Evolutionary conservation across 352 stramenopile genomes (phyloP), one percentile per base, ranked within the genome.

Genomic region (Paralagenidium karlingii): DNA sequence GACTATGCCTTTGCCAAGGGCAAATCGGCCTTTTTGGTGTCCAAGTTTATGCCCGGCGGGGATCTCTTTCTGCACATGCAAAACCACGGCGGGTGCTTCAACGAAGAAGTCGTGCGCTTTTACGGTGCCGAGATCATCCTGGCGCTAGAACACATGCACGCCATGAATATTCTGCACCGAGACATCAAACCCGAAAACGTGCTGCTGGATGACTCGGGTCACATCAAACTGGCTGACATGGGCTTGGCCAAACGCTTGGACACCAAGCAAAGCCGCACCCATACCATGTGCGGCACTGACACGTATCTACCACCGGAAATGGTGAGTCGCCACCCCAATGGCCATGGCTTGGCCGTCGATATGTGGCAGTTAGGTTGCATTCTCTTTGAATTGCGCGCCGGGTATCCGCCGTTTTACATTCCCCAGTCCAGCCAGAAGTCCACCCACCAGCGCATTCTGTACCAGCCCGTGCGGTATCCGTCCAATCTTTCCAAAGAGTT

Each of bases 11-110:
- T 98, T 40, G 93, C 97, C 39, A 89, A 82, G 12, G 68, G 86
- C 33, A 94, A 96, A 34, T 98, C 97, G 29, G 71, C 98, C 5
- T 99, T 97, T 53, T 61, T 99, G 19, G 87, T 98, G 18, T 93
- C 98, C 19, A 96, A 98, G 60, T 99, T 98, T 56, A 98, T 97
- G 78, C 76, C 92, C 6, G 96, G 96, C 8, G 96, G 96, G 7
- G 94, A 99, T 55, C 63, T 99, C 21, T 93, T 93, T 42, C 41
- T 88, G 31, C 77, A 93, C 51, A 82, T 93, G 74, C 76, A 90
- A 49, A 85, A 87, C 52, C 68, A 80, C 34, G 77, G 77, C 40
- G 79, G 79, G 2, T 82, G 61, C 39, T 87, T 93, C 29, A 55
- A 55, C 13, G 74, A 94, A 38, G 60, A 77, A 25, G 63, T 69